A percentile compares a stretch with the other conserved stretches of the same genome.
Conservation (phyloP, 1,139 yeast genomes). For the Scheffersomyces segobiensis region DNA sequence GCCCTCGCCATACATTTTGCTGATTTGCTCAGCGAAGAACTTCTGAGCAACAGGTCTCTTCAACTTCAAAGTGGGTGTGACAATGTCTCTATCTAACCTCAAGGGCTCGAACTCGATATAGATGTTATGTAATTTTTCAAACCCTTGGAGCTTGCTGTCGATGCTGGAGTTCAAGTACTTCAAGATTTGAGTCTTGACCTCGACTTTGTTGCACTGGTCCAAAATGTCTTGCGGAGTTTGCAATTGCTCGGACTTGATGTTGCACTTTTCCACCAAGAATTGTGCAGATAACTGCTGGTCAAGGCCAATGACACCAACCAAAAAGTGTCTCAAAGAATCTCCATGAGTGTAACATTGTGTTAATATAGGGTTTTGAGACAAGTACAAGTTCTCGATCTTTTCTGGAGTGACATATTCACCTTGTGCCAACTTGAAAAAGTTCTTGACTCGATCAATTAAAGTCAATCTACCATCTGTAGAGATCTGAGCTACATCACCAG, state of each 20-base stretch:
- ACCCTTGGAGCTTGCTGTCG: conserved; percentile 18
- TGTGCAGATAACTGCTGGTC: conserved; percentile 18
- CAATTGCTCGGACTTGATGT: conserved; percentile 14
- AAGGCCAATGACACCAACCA: conserved; percentile 23
- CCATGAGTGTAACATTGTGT: conserved; percentile 23
- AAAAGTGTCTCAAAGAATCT: conserved; percentile 19
- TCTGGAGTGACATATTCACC: conserved; percentile 31
- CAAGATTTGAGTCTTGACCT: conserved; percentile 11
- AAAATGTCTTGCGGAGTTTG: conserved; percentile 14
- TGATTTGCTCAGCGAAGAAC: conserved; percentile 19
- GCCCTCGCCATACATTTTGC: conserved; percentile 24
- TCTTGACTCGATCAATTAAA: conserved; percentile 28
- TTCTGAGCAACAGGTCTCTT: conserved; percentile 25
- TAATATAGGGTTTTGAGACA: conserved; percentile 18
- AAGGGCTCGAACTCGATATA: conserved; percentile 26
- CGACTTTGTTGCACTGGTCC: conserved; percentile 12
- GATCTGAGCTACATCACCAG: conserved; percentile 29
- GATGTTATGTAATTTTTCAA: conserved; percentile 24
- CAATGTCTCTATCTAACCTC: conserved; percentile 20
- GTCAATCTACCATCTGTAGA: conserved; percentile 16
- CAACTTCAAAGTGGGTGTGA: conserved; percentile 28
- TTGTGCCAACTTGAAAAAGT: conserved; percentile 30
- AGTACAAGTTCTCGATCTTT: conserved; percentile 22
- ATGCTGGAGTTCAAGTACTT: conserved; percentile 9
- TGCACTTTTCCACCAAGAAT: conserved; percentile 14